These are phyloP conservation scores for Gilbertella persicaria DNA, from an alignment of 371 early-diverging fungal species.

Conservation along the genomic window DNA sequence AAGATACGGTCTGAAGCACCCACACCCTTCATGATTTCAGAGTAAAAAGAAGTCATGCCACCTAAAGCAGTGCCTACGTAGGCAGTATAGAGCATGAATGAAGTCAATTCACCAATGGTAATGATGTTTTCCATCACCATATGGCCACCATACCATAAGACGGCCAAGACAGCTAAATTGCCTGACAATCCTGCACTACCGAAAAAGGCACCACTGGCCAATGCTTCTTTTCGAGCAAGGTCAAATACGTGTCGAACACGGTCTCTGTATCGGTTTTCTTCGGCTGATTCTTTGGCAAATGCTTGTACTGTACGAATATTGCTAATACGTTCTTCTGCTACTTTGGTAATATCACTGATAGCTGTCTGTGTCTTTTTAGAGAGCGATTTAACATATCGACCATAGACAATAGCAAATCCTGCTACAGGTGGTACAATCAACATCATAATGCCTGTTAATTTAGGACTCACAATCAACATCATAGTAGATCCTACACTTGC, in stretches of 20 bases:
- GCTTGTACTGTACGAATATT: conserved; percentile 79
- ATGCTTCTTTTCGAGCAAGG: conserved; percentile 67
- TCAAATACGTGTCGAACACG: conserved; percentile 60
- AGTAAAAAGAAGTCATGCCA: conserved; percentile 78
- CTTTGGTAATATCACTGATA: conserved; percentile 70
- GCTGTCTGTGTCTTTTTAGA: conserved; percentile 73
- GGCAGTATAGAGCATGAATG: conserved; percentile 83
- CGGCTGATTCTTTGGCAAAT: conserved; percentile 69
- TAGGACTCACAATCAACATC: conserved; percentile 72
- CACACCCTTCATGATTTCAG: conserved; percentile 84
- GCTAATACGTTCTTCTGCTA: conserved; percentile 75
- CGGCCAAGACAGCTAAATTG: conserved; percentile 73
- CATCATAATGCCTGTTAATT: conserved; percentile 78
- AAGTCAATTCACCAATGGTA: conserved; percentile 78
- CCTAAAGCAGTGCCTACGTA: conserved; percentile 76
- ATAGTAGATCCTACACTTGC: conserved; percentile 63
- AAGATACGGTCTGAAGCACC: conserved; percentile 79
- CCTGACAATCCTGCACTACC: conserved; percentile 79
- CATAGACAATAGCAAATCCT: conserved; percentile 71
- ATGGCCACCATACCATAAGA: conserved; percentile 75
- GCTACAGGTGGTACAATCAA: conserved; percentile 78
- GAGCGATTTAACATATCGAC: conserved; percentile 67
- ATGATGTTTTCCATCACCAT: conserved; percentile 74
- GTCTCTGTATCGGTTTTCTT: conserved; percentile 54
- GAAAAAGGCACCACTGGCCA: conserved; percentile 77